A percentile compares a stretch with the other conserved stretches of the same genome.
phyloP scores from a whole-genome alignment of 148 eudicot genomes.

The Heliosperma pusillum region DNA sequence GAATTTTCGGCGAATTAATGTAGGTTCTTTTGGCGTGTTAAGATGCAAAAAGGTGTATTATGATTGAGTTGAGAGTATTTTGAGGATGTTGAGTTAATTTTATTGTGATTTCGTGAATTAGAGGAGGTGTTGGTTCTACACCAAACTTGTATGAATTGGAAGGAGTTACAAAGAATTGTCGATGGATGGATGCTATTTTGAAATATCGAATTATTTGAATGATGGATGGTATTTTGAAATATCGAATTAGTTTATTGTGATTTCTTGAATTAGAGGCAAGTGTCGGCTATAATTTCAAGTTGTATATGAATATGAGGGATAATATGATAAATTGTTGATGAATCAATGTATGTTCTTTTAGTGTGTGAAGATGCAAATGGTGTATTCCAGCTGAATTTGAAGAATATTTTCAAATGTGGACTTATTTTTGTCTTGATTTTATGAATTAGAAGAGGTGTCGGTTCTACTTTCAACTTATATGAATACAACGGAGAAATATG shows the following conservation, averaged over 20 bases:
- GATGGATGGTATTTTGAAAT: too few relatives aligned
- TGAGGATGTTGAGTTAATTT: too few relatives aligned
- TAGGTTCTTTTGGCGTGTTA: too few relatives aligned
- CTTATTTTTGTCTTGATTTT: neutral
- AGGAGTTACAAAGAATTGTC: too few relatives aligned
- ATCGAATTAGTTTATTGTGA: neutral
- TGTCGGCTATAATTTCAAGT: neutral
- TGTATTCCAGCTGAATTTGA: neutral
- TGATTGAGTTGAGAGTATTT: too few relatives aligned
- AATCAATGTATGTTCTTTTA: neutral
- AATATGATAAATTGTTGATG: neutral
- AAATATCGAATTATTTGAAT: too few relatives aligned
- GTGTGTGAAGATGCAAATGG: neutral
- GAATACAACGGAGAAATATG: neutral
- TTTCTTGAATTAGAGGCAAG: neutral
- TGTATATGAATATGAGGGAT: neutral
- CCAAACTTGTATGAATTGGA: too few relatives aligned
- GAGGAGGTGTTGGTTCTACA: too few relatives aligned
- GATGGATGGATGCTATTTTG: too few relatives aligned
- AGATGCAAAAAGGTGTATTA: too few relatives aligned
- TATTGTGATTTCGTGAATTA: too few relatives aligned
- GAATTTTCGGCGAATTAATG: too few relatives aligned
- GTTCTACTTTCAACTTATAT: neutral
- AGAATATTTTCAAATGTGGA: neutral
- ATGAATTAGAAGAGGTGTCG: neutral